A percentile compares a stretch with the other conserved stretches of the same genome.
These are phyloP conservation scores for Aspergillus cavernicola DNA, from an alignment of 495 filamentous ascomycete genomes.

Conservation along the genomic window DNA sequence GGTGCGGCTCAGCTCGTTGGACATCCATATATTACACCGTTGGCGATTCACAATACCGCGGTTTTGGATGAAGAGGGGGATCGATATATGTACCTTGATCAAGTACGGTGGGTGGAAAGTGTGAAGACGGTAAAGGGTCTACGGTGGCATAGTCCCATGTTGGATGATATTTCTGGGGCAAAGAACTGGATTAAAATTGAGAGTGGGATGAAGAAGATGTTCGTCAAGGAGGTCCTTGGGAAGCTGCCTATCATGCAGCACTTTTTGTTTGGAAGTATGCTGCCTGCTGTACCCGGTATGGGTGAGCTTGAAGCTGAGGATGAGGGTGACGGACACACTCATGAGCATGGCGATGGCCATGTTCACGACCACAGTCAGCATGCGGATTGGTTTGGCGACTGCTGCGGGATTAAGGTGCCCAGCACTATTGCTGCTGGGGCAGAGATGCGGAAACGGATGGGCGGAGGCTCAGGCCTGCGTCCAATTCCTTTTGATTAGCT, in stretches of 20 bases:
- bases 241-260: slow-evolving; percentile 99
- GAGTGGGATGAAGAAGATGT: slow-evolving; percentile 94
- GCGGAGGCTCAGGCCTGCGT: slow-evolving; percentile 56
- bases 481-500: slow-evolving; percentile 86
- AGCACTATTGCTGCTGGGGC: slow-evolving; percentile 84
- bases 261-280: slow-evolving; percentile 83
- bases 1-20: slow-evolving; percentile 87
- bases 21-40: slow-evolving; percentile 82
- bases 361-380: slow-evolving; percentile 53
- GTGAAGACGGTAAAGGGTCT: slow-evolving; percentile 95
- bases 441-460: slow-evolving; percentile 74
- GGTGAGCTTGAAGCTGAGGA: slow-evolving; percentile 49
- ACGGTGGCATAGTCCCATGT: slow-evolving; percentile 96
- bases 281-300: slow-evolving; percentile 82
- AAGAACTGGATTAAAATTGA: slow-evolving; percentile 92
- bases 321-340: slow-evolving; percentile 47
- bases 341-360: slow-evolving; percentile 64
- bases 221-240: slow-evolving; percentile 83
- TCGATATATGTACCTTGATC: slow-evolving; percentile 84
- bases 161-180: slow-evolving; percentile 94
- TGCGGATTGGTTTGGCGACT: slow-evolving; percentile 81
- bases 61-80: slow-evolving; percentile 79
- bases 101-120: slow-evolving; percentile 89
- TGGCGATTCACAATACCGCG: slow-evolving; percentile 79
- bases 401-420: slow-evolving; percentile 97